Conservation (phyloP, 2,329 filamentous ascomycete species). For the Diaporthe citrichinensis region DNA sequence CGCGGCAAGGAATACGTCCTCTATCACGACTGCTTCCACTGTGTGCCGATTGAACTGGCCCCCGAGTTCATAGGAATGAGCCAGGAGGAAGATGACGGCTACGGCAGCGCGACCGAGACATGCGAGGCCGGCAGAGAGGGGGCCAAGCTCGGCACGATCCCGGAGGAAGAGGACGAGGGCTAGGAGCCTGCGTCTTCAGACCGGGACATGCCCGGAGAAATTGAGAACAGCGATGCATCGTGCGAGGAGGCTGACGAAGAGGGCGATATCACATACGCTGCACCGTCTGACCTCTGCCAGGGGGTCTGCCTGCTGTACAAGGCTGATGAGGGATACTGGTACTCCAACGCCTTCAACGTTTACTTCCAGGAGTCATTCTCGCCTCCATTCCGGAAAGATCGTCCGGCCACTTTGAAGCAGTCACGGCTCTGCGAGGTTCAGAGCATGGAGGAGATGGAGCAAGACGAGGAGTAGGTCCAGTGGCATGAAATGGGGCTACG, state of each 20-base stretch:
- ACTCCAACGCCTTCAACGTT: background rate
- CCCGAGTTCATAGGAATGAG: background rate
- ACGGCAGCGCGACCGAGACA: background rate
- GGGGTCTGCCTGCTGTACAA: background rate
- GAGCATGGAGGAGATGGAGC: background rate
- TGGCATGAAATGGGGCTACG: too few relatives aligned
- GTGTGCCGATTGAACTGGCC: conserved; percentile 5
- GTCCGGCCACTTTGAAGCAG: background rate
- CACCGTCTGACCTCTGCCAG: background rate
- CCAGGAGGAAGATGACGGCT: background rate
- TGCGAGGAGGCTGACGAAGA: background rate
- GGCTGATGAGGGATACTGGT: background rate
- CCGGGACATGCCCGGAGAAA: too few relatives aligned
- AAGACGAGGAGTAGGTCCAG: background rate
- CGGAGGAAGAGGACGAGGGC: conserved; percentile 10
- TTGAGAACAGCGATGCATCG: background rate
- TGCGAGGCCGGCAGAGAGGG: background rate
- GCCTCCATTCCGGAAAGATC: background rate
- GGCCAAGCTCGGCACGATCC: background rate
- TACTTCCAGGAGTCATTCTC: background rate
- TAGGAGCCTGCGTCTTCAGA: background rate
- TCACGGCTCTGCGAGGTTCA: background rate
- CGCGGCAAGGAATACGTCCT: conserved; percentile 4
- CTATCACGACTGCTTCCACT: conserved; percentile 27
- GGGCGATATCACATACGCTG: background rate